phyloP scores from a whole-genome alignment of 345 rosid species.

The Lumnitzera racemosa region DNA sequence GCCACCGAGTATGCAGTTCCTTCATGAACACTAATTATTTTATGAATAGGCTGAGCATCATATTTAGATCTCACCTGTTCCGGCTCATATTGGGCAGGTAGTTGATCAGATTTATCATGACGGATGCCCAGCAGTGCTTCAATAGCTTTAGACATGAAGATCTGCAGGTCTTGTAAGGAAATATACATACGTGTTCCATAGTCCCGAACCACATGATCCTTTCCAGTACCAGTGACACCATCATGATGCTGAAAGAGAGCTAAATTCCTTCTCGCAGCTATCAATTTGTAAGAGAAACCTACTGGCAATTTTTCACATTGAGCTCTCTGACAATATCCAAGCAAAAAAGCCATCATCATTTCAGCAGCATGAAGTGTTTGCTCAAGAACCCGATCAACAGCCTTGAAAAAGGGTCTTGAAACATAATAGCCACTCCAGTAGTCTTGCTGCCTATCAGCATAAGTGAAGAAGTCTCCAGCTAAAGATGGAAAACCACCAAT shows the following conservation, averaged over 20 bases:
- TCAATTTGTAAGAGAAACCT: constrained; percentile 68
- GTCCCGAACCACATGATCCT: constrained; percentile 89
- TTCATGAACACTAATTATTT: constrained; percentile 54
- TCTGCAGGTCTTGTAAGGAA: constrained; percentile 80
- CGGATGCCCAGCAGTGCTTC: constrained; percentile 79
- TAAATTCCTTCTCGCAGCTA: constrained; percentile 92
- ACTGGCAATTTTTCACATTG: constrained; percentile 82
- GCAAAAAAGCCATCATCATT: constrained; percentile 75
- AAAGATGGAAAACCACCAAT: constrained; percentile 92
- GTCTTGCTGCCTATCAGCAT: constrained; percentile 86
- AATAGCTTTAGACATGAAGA: constrained; percentile 93
- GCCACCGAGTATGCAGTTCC: constrained; percentile 72
- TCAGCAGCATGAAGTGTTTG: constrained; percentile 86
- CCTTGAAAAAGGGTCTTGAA: constrained; percentile 97
- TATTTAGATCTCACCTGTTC: constrained; percentile 73
- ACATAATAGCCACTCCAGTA: constrained; percentile 99
- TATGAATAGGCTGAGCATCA: constrained; percentile 77
- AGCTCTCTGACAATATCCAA: constrained; percentile 80
- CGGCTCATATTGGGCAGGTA: constrained; percentile 70
- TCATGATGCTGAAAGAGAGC: constrained; percentile 99
- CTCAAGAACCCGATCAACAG: constrained; percentile 93
- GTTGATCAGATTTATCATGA: constrained; percentile 72
- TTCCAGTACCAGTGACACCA: constrained; percentile 96
- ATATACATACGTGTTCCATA: constrained; percentile 91
- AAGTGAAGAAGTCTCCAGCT: constrained; percentile 95